A percentile compares a stretch with the other conserved stretches of the same genome.
Conservation (phyloP, 352 stramenopile species). For the Phytopythium vexans region DNA sequence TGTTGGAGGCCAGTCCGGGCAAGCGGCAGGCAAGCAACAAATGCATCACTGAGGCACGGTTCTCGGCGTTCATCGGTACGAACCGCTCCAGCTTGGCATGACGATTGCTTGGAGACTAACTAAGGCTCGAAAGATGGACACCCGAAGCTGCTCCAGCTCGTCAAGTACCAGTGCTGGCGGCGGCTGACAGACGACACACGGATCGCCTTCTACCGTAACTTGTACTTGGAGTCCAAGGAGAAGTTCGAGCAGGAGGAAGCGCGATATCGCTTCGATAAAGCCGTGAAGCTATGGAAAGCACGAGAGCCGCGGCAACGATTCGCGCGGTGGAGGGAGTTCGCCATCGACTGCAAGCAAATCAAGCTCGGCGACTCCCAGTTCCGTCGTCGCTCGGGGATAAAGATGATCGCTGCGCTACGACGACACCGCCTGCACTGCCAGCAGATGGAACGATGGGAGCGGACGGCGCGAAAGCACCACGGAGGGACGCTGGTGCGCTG, state of each 20-base stretch:
- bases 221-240: conserved; percentile 38
- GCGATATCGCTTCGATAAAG: conserved; percentile 18
- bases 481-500: conserved; percentile 25
- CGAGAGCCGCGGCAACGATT: conserved; percentile 42
- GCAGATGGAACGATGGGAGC: conserved; percentile 12
- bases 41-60: conserved; percentile 13
- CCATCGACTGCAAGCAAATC: conserved; percentile 23
- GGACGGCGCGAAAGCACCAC: conserved; percentile 20
- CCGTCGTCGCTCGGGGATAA: conserved; percentile 5
- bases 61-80: conserved; percentile 8
- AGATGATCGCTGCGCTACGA: conserved; percentile 21
- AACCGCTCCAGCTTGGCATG: not conserved
- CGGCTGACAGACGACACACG: conserved; percentile 60
- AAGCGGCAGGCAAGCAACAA: conserved; percentile 3
- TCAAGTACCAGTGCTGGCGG: conserved; percentile 46
- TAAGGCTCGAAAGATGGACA: conserved; percentile 5
- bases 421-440: conserved; percentile 9
- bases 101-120: conserved; percentile 9
- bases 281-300: conserved; percentile 41
- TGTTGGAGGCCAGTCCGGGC: conserved; percentile 6
- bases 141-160: conserved; percentile 18
- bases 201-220: conserved; percentile 41
- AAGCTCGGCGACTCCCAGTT: conserved; percentile 32
- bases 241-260: conserved; percentile 37
- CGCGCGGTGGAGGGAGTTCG: conserved; percentile 45